Base-by-base conservation (phyloP, 2,329 filamentous ascomycete species). In the Pseudogymnoascus pannorum region DNA sequence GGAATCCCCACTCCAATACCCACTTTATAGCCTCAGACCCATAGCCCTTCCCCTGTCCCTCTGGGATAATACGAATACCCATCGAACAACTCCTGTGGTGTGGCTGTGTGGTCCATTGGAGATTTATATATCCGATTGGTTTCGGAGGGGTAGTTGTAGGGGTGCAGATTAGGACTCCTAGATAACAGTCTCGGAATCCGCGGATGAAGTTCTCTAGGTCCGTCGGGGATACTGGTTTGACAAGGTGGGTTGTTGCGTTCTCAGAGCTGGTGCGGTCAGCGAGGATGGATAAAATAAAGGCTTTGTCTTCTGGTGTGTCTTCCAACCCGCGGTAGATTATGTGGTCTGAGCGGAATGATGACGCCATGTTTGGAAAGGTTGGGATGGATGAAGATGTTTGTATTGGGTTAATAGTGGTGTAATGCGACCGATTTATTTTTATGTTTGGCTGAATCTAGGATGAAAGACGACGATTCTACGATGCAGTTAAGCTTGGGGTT, bases 1-100 rank as follows among this genome's bases (percentile, higher is more conserved):
- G 66, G 44, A 74, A 74, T 1, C 62, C 69, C 66, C 71, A 76
- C 51, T 70, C 69, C 16, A 74, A 62, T 5, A 66, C 64, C 75
- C 75, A 76, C 38, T 67, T 62, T 29, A 76, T 72, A 4, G 75
- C 74, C 64, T 76, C 75, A n/a, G 62, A 65, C 0, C 74, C 74
- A 62, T 75, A 75, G 0, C 74, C 74, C 18, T 68, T 66, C 1
- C 74, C 66, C 33, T 71, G 72, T 58, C 73, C 65, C 5, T 57
- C 60, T 24, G 61, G 62, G 5, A 64, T 42, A 9, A 77, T 63
- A 63, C 71, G 67, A 57, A 77, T 70, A 35, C 71, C 68, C 57
- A 76, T 66, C 40, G 75, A 71, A 11, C 74, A 73, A 63, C 69
- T 70, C 12, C 78, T 73, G 64, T 81, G 77, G 61, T 79, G 77